phyloP scores from a whole-genome alignment of 1,139 yeast genomes.

The Magnusiomyces ingens region DNA sequence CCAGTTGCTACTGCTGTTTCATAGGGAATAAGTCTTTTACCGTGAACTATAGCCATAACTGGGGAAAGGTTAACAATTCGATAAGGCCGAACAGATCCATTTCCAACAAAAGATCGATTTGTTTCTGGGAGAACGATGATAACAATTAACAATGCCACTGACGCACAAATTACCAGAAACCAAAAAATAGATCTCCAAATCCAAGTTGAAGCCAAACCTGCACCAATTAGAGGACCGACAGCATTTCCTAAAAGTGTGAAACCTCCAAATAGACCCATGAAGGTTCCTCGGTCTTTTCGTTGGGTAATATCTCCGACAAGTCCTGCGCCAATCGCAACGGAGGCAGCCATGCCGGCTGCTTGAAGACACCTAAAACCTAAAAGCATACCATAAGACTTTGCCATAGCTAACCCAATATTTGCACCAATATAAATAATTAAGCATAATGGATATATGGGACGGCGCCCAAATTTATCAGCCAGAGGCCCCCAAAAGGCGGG shows the following conservation, averaged over 20 bases:
- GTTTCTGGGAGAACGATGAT: conserved; percentile 58
- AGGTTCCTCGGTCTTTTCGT: conserved; percentile 55
- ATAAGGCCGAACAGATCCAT: conserved; percentile 50
- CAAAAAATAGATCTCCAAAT: conserved; percentile 75
- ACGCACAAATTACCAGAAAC: conserved; percentile 59
- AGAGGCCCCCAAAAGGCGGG: conserved; percentile 58
- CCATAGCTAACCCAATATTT: conserved; percentile 53
- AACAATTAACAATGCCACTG: conserved; percentile 35
- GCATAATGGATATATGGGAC: conserved; percentile 56
- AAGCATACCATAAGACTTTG: conserved; percentile 46
- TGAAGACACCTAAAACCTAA: conserved; percentile 58
- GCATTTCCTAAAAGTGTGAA: conserved; percentile 66
- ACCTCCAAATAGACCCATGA: conserved; percentile 56
- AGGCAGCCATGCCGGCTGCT: conserved; percentile 64
- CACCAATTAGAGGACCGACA: conserved; percentile 70
- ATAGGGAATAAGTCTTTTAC: neutral
- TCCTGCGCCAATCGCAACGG: conserved; percentile 60
- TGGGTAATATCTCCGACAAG: conserved; percentile 62
- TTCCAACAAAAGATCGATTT: conserved; percentile 59
- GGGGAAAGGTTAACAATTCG: conserved; percentile 41
- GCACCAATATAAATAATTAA: conserved; percentile 48
- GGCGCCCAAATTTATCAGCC: conserved; percentile 61
- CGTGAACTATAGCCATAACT: conserved; percentile 15
- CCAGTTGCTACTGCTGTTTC: neutral
- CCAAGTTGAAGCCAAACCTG: conserved; percentile 51